phyloP scores from a whole-genome alignment of 2,329 filamentous ascomycete species.

The Aspergillus novoparasiticus region DNA sequence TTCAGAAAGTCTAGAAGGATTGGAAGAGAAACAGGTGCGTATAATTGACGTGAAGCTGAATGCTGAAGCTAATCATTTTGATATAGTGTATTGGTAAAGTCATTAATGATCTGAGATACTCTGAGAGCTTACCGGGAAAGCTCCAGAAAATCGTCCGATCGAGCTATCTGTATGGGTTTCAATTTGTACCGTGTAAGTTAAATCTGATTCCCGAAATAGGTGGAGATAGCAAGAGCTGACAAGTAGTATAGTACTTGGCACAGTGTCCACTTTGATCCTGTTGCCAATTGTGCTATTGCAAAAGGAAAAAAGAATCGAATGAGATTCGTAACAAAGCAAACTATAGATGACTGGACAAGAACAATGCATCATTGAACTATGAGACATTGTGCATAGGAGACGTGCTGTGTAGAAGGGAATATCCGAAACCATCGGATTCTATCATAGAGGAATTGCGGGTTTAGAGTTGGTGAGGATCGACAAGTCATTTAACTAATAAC shows the following conservation, averaged over 20 bases:
- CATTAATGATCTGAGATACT: constrained; percentile 14
- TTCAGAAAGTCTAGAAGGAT: background rate
- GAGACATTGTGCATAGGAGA: too few relatives aligned
- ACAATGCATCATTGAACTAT: too few relatives aligned
- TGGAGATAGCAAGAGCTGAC: background rate
- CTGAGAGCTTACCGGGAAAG: background rate
- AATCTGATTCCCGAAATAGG: background rate
- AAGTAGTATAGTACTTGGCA: background rate
- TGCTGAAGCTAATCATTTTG: background rate
- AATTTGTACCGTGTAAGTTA: constrained; percentile 15
- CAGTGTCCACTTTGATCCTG: background rate
- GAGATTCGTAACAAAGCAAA: background rate
- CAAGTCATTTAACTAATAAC: too few relatives aligned
- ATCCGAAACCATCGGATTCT: too few relatives aligned
- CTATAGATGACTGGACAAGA: background rate
- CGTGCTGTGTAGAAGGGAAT: too few relatives aligned
- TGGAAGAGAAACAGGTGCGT: background rate
- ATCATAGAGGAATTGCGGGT: too few relatives aligned
- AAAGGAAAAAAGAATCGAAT: background rate
- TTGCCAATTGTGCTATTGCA: background rate
- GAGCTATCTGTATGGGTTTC: constrained; percentile 16
- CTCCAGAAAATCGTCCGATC: constrained; percentile 12
- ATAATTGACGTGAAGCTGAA: too few relatives aligned
- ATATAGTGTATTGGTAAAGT: constrained; percentile 13
- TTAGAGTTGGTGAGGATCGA: too few relatives aligned